phyloP scores from a whole-genome alignment of 192 early-diverging fungal species.

The Chytriomyces confervae region DNA sequence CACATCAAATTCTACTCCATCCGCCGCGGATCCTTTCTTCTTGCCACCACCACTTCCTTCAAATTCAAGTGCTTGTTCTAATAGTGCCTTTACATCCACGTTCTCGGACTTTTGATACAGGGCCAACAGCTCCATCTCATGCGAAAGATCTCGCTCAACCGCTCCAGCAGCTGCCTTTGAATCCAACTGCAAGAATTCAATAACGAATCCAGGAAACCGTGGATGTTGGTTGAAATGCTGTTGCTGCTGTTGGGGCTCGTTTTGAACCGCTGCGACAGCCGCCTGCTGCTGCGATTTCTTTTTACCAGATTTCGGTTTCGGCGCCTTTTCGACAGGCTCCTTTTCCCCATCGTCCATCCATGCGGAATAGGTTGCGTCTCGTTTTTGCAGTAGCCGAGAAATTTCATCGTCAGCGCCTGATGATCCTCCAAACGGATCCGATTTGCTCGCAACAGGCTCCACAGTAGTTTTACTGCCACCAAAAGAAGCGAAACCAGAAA shows the following conservation, averaged over 20 bases:
- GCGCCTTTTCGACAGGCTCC: neutral
- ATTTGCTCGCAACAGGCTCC: no score
- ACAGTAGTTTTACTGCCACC: neutral
- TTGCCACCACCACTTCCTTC: conserved; percentile 35
- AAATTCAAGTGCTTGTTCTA: conserved; percentile 46
- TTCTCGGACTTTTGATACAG: conserved; percentile 48
- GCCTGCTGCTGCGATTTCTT: conserved; percentile 10
- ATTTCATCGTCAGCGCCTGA: conserved; percentile 11
- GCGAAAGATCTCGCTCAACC: conserved; percentile 19
- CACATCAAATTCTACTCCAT: conserved; percentile 67
- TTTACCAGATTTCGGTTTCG: neutral
- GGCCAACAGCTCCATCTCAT: conserved; percentile 47
- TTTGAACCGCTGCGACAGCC: neutral
- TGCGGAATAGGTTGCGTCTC: conserved; percentile 42
- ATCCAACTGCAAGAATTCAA: conserved; percentile 40
- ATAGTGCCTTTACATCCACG: conserved; percentile 22
- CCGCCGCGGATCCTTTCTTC: conserved; percentile 45
- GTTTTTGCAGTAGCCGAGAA: conserved; percentile 26
- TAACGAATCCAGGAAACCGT: conserved; percentile 43
- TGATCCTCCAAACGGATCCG: neutral
- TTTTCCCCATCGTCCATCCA: conserved; percentile 44
- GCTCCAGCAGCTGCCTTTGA: neutral
- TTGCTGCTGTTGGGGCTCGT: neutral
- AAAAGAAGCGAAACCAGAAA: neutral
- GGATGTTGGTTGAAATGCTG: conserved; percentile 26